A percentile compares a stretch with the other conserved stretches of the same genome.
phyloP scores from a whole-genome alignment of 106 monocot genomes.

The Acanthochlamys bracteata region DNA sequence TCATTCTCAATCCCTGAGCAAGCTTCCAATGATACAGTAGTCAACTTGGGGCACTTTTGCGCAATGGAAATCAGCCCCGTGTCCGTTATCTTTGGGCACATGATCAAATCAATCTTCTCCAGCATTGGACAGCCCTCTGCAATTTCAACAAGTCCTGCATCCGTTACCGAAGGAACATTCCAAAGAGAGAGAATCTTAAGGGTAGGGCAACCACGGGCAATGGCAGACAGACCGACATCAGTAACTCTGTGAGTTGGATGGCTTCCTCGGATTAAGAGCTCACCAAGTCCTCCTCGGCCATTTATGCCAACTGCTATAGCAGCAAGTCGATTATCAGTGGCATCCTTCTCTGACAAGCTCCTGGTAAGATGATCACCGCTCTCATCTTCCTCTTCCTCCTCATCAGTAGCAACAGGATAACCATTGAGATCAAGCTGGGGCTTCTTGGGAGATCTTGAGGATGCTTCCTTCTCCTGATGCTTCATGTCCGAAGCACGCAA shows the following conservation, averaged over 20 bases:
- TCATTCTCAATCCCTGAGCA: slow-evolving; percentile 52
- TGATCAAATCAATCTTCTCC: slow-evolving; percentile 56
- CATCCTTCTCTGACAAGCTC: slow-evolving; percentile 51
- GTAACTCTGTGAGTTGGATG: slow-evolving; percentile 41
- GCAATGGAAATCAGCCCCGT: slow-evolving; percentile 66
- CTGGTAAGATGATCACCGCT: slow-evolving; percentile 17
- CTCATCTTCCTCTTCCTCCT: slow-evolving; percentile 13
- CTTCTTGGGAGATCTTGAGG: not conserved
- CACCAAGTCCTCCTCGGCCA: slow-evolving; percentile 35
- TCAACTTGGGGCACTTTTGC: slow-evolving; percentile 57
- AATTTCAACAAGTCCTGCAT: slow-evolving; percentile 48
- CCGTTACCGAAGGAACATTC: slow-evolving; percentile 44
- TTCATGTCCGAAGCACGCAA: slow-evolving; percentile 33
- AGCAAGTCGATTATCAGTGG: slow-evolving; percentile 57
- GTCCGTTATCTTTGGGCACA: slow-evolving; percentile 60
- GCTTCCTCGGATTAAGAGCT: slow-evolving; percentile 49
- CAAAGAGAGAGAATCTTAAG: slow-evolving; percentile 45
- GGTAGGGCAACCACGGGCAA: slow-evolving; percentile 52
- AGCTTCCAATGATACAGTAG: slow-evolving; percentile 35
- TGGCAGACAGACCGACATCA: slow-evolving; percentile 45
- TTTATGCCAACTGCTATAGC: slow-evolving; percentile 35
- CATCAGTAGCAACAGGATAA: not conserved
- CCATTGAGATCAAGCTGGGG: slow-evolving; percentile 39
- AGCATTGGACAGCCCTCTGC: slow-evolving; percentile 55
- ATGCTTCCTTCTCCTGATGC: not conserved